phyloP scores from a whole-genome alignment of 2,329 filamentous ascomycete species.

The Calonectria hongkongensis region DNA sequence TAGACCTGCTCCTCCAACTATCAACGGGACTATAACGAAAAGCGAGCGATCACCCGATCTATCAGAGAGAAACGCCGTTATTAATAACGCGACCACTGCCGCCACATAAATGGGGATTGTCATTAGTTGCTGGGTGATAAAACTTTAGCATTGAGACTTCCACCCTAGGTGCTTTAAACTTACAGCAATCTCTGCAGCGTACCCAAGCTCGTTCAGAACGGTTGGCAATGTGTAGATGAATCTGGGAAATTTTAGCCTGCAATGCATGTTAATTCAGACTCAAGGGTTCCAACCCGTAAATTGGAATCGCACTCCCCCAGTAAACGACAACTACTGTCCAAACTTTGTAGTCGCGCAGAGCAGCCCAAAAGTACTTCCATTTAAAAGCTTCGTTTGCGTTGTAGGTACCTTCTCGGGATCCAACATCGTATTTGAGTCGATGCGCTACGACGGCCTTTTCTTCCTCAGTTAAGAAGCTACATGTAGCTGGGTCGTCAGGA shows the following conservation, averaged over 20 bases:
- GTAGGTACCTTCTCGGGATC: background rate
- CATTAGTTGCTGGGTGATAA: background rate
- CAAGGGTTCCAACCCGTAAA: background rate
- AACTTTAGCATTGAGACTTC: no score
- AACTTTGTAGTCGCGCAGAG: background rate
- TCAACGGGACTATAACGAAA: background rate
- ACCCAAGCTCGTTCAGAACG: background rate
- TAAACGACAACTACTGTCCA: background rate
- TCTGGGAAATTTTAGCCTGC: background rate
- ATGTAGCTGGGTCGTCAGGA: background rate
- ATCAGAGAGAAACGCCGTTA: background rate
- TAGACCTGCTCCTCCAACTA: background rate
- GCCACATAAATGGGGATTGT: slow-evolving; percentile 2
- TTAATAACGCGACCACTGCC: background rate
- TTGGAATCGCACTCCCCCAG: background rate
- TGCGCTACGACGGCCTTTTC: background rate
- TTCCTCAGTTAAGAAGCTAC: background rate
- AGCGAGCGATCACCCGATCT: background rate
- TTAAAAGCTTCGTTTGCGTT: background rate
- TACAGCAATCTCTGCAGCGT: slow-evolving; percentile 1
- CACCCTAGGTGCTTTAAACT: background rate
- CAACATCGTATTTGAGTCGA: background rate
- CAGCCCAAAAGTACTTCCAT: background rate
- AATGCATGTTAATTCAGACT: background rate
- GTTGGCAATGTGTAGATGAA: background rate